These are phyloP conservation scores for Colletotrichum tofieldiae DNA, from an alignment of 2,329 filamentous ascomycete genomes.

Conservation along the genomic window DNA sequence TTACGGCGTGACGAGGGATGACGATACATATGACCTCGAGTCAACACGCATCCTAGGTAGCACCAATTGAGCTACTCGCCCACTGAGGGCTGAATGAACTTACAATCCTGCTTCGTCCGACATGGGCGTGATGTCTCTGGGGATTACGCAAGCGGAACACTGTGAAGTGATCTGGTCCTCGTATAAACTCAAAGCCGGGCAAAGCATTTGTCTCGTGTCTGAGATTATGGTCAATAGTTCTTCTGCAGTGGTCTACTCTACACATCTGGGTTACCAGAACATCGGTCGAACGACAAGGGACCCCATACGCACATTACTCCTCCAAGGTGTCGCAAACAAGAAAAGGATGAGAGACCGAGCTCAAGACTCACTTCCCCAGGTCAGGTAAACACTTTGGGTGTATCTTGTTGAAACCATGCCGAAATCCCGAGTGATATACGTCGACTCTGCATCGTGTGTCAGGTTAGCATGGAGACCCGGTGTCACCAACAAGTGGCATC, in stretches of 20 bases:
- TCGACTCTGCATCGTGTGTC: neutral
- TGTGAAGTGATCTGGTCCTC: neutral
- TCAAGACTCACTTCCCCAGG: neutral
- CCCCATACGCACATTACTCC: neutral
- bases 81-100: slow-evolving; percentile 17
- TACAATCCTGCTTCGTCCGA: neutral
- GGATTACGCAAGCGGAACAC: too few species aligned
- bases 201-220: neutral
- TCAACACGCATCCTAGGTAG: slow-evolving; percentile 29
- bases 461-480: neutral
- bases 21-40: slow-evolving; percentile 5
- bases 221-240: neutral
- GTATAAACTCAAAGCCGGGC: neutral
- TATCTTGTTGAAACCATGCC: neutral
- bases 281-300: neutral
- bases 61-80: slow-evolving; percentile 30
- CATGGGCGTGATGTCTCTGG: too few species aligned
- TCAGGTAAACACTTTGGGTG: neutral
- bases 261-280: neutral
- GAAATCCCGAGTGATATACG: neutral
- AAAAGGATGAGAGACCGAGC: neutral
- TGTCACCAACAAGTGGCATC: neutral
- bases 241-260: neutral
- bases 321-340: too few species aligned
- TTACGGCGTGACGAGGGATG: slow-evolving; percentile 27